phyloP scores from a whole-genome alignment of 1,139 yeast species.

The Suhomyces choctaworum region DNA sequence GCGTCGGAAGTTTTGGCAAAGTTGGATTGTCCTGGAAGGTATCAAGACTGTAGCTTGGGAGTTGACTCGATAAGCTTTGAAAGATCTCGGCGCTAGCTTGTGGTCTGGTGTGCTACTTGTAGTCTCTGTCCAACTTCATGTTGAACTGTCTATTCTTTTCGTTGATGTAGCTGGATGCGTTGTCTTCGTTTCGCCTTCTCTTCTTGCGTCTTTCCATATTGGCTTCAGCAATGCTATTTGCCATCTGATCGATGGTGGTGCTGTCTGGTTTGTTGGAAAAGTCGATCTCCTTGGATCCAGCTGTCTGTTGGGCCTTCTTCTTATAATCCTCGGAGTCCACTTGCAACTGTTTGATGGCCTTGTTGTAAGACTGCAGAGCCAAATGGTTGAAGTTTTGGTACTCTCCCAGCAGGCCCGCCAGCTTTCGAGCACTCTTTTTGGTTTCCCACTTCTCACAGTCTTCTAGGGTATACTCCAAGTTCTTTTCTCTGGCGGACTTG shows the following conservation, averaged over 20 bases:
- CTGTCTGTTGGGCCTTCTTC: constrained; percentile 21
- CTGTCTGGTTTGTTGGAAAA: constrained; percentile 33
- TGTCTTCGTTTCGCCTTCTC: constrained; percentile 35
- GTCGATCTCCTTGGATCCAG: constrained; percentile 1
- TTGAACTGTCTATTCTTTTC: constrained; percentile 81
- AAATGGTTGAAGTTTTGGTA: constrained; percentile 48
- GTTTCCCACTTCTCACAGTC: constrained; percentile 69
- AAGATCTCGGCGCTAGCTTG: no score
- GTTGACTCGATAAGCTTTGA: no score
- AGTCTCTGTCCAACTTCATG: constrained; percentile 63
- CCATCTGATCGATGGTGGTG: constrained; percentile 41
- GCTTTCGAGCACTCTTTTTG: constrained; percentile 22
- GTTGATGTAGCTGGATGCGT: constrained; percentile 52
- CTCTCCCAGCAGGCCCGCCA: constrained; percentile 18
- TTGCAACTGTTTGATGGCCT: constrained; percentile 40
- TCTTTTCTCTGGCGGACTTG: constrained; percentile 41
- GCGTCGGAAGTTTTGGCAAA: no score
- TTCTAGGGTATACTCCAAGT: constrained; percentile 64
- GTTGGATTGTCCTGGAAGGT: no score
- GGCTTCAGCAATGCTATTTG: constrained; percentile 37
- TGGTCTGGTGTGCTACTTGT: constrained; percentile 20
- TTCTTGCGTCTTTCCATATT: constrained; percentile 31
- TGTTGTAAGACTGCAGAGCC: constrained; percentile 57
- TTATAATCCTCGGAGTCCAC: constrained; percentile 48
- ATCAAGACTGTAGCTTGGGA: no score